A percentile compares a stretch with the other conserved stretches of the same genome.
Conservation (phyloP, 1,284 basidiomycete species). For the Ustilago trichophora region DNA sequence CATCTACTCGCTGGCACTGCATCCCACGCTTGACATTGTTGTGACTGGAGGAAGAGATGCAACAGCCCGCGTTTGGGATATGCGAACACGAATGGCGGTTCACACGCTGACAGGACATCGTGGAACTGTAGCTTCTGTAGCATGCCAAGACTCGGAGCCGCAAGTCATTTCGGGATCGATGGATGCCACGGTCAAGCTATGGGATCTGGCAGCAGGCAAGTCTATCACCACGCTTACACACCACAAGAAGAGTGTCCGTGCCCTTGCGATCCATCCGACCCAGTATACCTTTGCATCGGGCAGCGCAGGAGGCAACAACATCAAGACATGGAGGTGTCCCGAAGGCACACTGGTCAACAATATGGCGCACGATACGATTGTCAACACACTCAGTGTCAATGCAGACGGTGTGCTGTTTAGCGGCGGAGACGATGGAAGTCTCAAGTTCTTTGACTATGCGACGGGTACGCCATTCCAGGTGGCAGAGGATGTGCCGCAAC, state of each 20-base stretch:
- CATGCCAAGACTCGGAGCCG: conserved; percentile 94
- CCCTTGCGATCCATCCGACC: conserved; percentile 90
- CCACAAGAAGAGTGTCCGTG: conserved; percentile 95
- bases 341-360: conserved; percentile 96
- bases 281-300: conserved; percentile 89
- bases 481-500: conserved; percentile 91
- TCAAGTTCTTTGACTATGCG: conserved; percentile 75
- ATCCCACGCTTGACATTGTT: conserved; percentile 93
- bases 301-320: conserved; percentile 94
- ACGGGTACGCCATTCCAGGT: conserved; percentile 95
- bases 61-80: conserved; percentile 97
- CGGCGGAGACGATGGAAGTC: conserved; percentile 70
- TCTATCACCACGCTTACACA: conserved; percentile 94
- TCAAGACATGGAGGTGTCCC: conserved; percentile 99
- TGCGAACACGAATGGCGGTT: conserved; percentile 95
- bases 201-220: conserved; percentile 98
- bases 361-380: conserved; percentile 92
- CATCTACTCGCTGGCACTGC: conserved; percentile 80
- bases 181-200: conserved; percentile 95
- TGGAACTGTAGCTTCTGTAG: conserved; percentile 90
- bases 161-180: conserved; percentile 98
- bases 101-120: conserved; percentile 93
- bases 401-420: conserved; percentile 96
- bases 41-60: conserved; percentile 95
- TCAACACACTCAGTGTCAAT: conserved; percentile 94